Evolutionary conservation across 1,284 basidiomycete genomes (phyloP), one percentile per base, ranked within the genome.

Genomic region (Trametes pubescens): DNA sequence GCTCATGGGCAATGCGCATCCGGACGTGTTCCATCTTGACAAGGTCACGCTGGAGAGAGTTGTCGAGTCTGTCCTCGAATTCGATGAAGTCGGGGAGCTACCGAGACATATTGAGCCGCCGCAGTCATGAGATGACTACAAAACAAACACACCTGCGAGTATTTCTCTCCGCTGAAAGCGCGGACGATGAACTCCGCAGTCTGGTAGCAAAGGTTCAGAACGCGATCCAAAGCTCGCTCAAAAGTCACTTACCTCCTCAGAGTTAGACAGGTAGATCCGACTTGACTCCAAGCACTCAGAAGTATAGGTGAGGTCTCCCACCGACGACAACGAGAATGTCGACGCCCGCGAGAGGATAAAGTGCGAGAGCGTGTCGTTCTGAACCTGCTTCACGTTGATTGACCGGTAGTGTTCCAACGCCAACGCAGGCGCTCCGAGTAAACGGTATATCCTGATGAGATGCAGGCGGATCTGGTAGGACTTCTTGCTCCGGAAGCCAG

Each of bases 291-390:
- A 71, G 72, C 90, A 92, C 75, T 93, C 92, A 14, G 86, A 84
- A 34, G 84, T 81, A 75, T 87, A 84, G 2, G 89, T 88, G 47
- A 93, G 76, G 69, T 93, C 92, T 1, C 91, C 91, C 16, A 81
- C 83, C 4, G 89, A 81, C 51, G 89, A 88, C 46, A 91, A 77
- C 2, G 91, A 92, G 78, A 93, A 95, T 0, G 87, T 90, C n/a
- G 88, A 86, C n/a, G 88, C 84, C 32, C 94, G 84, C 21, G 91
- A 87, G 38, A 94, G 82, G 51, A 93, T 77, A 61, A 93, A 84
- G 73, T 96, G 92, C 5, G 92, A 92, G 7, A 96, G 81, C 0
- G 94, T 95, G 72, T 96, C 94, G 64, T 89, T 84, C 74, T 96
- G 94, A 29, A 95, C 84, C 71, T 93, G 90, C 75, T 94, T 95